These are phyloP conservation scores for Wickerhamomyces sp. DNA, from an alignment of 1,139 yeast genomes.

Conservation along the genomic window DNA sequence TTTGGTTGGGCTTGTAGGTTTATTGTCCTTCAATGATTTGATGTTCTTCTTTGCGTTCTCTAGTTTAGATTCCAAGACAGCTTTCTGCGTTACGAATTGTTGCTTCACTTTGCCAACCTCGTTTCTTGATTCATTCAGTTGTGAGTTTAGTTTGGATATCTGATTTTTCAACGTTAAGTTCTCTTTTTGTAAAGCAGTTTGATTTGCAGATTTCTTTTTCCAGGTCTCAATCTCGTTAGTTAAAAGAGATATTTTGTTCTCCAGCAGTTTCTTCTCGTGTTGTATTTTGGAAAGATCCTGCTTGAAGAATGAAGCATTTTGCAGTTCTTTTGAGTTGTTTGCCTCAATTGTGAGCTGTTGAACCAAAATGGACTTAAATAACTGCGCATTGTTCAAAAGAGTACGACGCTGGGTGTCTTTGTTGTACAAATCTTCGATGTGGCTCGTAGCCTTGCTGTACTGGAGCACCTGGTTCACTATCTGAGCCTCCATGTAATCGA, in stretches of 20 bases:
- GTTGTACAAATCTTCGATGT: slow-evolving; percentile 5
- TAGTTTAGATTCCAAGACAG: slow-evolving; percentile 31
- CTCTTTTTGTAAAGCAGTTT: slow-evolving; percentile 19
- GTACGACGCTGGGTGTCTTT: slow-evolving; percentile 17
- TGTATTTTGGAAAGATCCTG: slow-evolving; percentile 16
- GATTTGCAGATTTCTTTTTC: slow-evolving; percentile 19
- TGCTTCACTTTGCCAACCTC: slow-evolving; percentile 18
- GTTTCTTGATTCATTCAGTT: slow-evolving; percentile 15
- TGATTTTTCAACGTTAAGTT: slow-evolving; percentile 18
- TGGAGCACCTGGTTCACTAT: slow-evolving; percentile 1
- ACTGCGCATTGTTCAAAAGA: slow-evolving; percentile 13
- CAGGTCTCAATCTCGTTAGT: slow-evolving; percentile 17
- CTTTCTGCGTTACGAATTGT: slow-evolving; percentile 27
- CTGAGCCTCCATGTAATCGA: slow-evolving; percentile 2
- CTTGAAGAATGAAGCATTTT: slow-evolving; percentile 10
- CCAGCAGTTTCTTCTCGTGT: slow-evolving; percentile 21
- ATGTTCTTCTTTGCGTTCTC: slow-evolving; percentile 28
- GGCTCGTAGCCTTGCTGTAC: slow-evolving; percentile 7
- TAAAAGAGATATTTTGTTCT: slow-evolving; percentile 14
- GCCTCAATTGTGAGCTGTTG: slow-evolving; percentile 16
- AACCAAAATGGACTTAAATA: slow-evolving; percentile 13
- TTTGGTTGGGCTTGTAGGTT: slow-evolving; percentile 1
- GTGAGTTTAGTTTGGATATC: slow-evolving; percentile 17
- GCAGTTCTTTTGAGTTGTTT: slow-evolving; percentile 7
- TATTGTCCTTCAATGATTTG: slow-evolving; percentile 19